Base-by-base conservation (phyloP, 176 grass and related monocot species). In the Neostapfia colusana region DNA sequence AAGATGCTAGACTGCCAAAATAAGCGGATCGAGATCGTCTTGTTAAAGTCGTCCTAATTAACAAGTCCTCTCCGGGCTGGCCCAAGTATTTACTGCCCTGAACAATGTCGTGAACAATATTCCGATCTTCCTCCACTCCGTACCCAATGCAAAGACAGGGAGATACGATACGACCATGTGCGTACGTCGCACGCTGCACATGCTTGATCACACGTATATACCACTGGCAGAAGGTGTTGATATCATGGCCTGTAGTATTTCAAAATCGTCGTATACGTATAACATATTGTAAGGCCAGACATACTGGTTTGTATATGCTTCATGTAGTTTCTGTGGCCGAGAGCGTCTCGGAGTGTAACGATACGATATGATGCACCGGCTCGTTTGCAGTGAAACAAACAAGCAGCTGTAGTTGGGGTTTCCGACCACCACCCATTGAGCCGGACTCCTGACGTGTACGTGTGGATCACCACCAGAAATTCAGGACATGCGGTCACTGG, bases 1-100 rank as follows among this genome's bases (percentile, higher is more conserved):
- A 73, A 56, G 49, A 28, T 72, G 48, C 69, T 72, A 72, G 44
- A 70, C 17, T 2, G 38, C n/a, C 20, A 42, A 12, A 66, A 31
- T 31, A 31, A 8, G 62, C 17, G 62, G 31, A 31, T 31, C 31
- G 3, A 31, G 18, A 10, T 35, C 8, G 35, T 64, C 61, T 37
- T 11, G 15, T 20, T 20, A 20, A 25, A 15, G 50, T n/a, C n/a
- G 50, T 53, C 17, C 50, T 53, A n/a, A n/a, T n/a, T n/a, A n/a
- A 8, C 40, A 1, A 23, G 21, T 15, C 65, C 38, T 43, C 23
- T 1, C 9, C 23, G 39, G 12, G 39, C 66, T 17, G 66, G 28
- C 6, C 34, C 69, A 38, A 20, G n/a, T 12, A 37, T 73, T 37
- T 11, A 54, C 46, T 72, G 31, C 69, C 0, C 16, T n/a, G 17